These are phyloP conservation scores for Globisporangium canariense DNA, from an alignment of 352 stramenopile species.

Conservation along the genomic window DNA sequence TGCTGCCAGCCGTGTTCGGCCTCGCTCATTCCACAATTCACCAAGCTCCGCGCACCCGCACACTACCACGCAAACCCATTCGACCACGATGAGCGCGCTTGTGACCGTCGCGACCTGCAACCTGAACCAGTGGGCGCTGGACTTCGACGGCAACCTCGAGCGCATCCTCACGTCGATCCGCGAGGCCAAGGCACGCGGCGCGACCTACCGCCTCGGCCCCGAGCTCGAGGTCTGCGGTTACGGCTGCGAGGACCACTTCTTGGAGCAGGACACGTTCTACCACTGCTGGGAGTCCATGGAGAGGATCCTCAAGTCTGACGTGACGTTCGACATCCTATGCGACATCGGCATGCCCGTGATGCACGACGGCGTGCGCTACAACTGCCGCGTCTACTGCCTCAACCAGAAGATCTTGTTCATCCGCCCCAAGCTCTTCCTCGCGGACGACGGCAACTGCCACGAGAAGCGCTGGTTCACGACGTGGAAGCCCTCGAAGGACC, in stretches of 20 bases:
- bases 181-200: slow-evolving; percentile 81
- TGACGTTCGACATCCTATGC: slow-evolving; percentile 93
- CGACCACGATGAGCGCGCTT: slow-evolving; percentile 64
- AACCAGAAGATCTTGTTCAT: slow-evolving; percentile 93
- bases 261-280: slow-evolving; percentile 97
- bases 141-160: slow-evolving; percentile 96
- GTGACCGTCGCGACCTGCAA: slow-evolving; percentile 98
- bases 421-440: slow-evolving; percentile 91
- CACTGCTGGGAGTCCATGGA: slow-evolving; percentile 97
- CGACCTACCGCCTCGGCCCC: slow-evolving; percentile 94
- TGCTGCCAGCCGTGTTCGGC: not conserved
- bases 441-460: slow-evolving; percentile 98
- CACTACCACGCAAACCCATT: not conserved
- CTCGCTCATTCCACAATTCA: slow-evolving; percentile 13
- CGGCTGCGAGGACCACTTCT: slow-evolving; percentile 99
- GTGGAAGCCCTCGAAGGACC: slow-evolving; percentile 57
- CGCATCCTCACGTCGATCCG: slow-evolving; percentile 90
- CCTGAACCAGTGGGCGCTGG: slow-evolving; percentile 98
- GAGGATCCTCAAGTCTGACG: slow-evolving; percentile 78
- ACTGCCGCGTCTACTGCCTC: slow-evolving; percentile 95
- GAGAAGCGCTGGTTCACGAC: slow-evolving; percentile 94
- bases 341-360: slow-evolving; percentile 98
- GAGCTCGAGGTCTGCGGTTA: slow-evolving; percentile 99
- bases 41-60: not conserved
- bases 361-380: slow-evolving; percentile 96